A percentile compares a stretch with the other conserved stretches of the same genome.
Evolutionary conservation across 2,329 filamentous ascomycete species (phyloP).

Genomic region (Pyricularia pennisetigena): DNA sequence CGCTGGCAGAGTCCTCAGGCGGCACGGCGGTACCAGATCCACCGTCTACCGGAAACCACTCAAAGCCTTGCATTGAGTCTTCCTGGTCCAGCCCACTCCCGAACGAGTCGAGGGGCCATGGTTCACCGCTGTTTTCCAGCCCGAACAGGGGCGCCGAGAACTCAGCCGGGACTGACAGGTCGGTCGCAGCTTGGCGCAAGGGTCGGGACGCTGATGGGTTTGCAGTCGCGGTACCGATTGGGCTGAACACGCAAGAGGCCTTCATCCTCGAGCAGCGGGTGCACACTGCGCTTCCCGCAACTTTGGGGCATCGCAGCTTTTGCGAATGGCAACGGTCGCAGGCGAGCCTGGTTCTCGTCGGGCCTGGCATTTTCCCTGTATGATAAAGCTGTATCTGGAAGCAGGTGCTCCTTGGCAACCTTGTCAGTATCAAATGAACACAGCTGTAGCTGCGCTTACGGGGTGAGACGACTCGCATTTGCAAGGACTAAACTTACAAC

Average conservation of each 20-base stretch:
- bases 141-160: neutral
- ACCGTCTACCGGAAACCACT: neutral
- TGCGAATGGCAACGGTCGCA: slow-evolving; percentile 37
- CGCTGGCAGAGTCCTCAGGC: neutral
- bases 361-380: slow-evolving; percentile 9
- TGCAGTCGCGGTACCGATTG: slow-evolving; percentile 13
- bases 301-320: slow-evolving; percentile 34
- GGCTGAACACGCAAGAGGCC: slow-evolving; percentile 31
- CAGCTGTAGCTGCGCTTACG: neutral
- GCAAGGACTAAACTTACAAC: too few relatives aligned
- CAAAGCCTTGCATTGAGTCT: neutral
- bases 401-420: neutral
- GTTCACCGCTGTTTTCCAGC: neutral
- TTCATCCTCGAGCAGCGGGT: slow-evolving; percentile 30
- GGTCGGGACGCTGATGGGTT: neutral
- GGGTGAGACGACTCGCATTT: neutral
- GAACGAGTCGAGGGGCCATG: neutral
- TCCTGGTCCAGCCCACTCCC: neutral
- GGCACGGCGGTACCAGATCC: neutral
- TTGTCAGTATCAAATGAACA: neutral
- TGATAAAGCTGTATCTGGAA: neutral
- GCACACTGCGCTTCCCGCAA: slow-evolving; percentile 23
- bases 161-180: neutral
- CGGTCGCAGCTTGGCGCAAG: neutral
- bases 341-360: slow-evolving; percentile 19